These are phyloP conservation scores for Claviceps purpurea DNA, from an alignment of 2,329 filamentous ascomycete genomes.

Conservation along the genomic window DNA sequence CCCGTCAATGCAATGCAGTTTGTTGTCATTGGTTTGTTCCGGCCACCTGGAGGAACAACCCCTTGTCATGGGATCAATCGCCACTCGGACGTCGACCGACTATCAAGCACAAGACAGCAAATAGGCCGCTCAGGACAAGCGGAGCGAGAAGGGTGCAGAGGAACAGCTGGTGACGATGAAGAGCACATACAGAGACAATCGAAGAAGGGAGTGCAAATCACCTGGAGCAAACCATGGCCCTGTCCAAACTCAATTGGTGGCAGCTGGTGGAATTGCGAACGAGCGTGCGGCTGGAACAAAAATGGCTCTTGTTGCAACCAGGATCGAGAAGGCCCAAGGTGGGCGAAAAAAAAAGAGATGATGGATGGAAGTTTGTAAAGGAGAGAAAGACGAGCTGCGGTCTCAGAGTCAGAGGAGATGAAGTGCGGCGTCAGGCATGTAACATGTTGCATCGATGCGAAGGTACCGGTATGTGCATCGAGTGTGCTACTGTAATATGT, in stretches of 20 bases:
- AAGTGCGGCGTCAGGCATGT: not conserved
- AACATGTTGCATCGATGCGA: not conserved
- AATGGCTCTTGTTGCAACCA: slow-evolving; percentile 1
- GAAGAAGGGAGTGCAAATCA: slow-evolving; percentile 14
- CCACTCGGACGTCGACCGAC: not conserved
- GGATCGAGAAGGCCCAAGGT: not conserved
- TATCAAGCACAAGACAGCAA: not conserved
- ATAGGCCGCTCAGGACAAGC: not conserved
- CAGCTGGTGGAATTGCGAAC: slow-evolving; percentile 5
- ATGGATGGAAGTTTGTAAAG: slow-evolving; percentile 1
- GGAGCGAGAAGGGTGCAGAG: not conserved
- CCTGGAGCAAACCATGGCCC: slow-evolving; percentile 25
- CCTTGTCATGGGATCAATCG: not conserved
- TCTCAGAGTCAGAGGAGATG: slow-evolving; percentile 1
- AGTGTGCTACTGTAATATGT: not conserved
- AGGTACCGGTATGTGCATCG: not conserved
- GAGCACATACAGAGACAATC: slow-evolving; percentile 12
- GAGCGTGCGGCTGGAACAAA: slow-evolving; percentile 2
- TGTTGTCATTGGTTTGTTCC: not conserved
- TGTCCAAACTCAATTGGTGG: slow-evolving; percentile 22
- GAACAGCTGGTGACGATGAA: not conserved
- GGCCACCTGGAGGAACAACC: not conserved
- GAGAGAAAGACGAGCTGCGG: not conserved
- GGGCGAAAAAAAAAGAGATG: not conserved
- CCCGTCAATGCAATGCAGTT: not conserved